These are phyloP conservation scores for Solanum pennellii DNA, from an alignment of 257 asterid species.

Conservation along the genomic window DNA sequence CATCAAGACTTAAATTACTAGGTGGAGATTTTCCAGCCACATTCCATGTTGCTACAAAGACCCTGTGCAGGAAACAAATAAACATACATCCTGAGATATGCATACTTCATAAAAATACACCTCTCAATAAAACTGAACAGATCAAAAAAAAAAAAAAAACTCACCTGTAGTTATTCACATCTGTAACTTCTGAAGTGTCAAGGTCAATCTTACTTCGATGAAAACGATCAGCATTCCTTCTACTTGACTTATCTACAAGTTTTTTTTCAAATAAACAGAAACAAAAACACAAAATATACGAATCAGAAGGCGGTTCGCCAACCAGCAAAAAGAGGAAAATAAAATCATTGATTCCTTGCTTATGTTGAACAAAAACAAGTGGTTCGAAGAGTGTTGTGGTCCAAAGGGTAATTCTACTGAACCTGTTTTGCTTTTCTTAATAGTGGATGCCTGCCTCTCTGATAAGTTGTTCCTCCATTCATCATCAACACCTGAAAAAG, in stretches of 20 bases:
- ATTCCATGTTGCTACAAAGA: slow-evolving; percentile 97
- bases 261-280: not conserved
- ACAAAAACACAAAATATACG: not conserved
- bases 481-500: slow-evolving; percentile 92
- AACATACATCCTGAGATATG: not conserved
- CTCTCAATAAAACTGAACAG: not conserved
- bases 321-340: not conserved
- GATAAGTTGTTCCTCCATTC: slow-evolving; percentile 75
- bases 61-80: slow-evolving; percentile 19
- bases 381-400: slow-evolving; percentile 33
- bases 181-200: slow-evolving; percentile 60
- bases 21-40: slow-evolving; percentile 98
- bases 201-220: slow-evolving; percentile 54
- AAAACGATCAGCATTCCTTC: slow-evolving; percentile 33
- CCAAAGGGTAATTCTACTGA: slow-evolving; percentile 42
- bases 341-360: not conserved
- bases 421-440: slow-evolving; percentile 93
- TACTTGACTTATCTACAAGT: slow-evolving; percentile 32
- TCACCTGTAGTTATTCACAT: slow-evolving; percentile 58
- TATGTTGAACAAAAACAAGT: not conserved
- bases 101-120: not conserved
- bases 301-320: not conserved
- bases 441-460: slow-evolving; percentile 74
- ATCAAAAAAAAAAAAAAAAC: not conserved
- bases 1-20: slow-evolving; percentile 63